Evolutionary conservation across 228 moss, liverwort and hornwort genomes (phyloP).

Genomic region (Sphagnum fallax): DNA sequence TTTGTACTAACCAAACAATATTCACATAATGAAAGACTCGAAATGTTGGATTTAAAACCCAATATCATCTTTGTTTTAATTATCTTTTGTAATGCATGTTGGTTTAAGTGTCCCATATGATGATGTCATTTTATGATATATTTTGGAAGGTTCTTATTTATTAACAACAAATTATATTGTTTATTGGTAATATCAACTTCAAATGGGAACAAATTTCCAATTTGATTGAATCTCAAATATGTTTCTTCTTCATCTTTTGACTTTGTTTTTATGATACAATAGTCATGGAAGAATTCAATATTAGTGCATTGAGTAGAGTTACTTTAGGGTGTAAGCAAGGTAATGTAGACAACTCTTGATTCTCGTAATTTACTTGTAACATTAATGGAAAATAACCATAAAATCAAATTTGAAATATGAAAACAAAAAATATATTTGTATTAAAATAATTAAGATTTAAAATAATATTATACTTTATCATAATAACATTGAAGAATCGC

Average conservation of each 20-base stretch:
- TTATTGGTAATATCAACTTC: neutral
- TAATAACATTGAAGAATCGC: too few relatives aligned
- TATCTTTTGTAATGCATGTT: neutral
- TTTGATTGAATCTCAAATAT: neutral
- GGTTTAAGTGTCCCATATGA: neutral
- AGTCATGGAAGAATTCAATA: slow-evolving; percentile 1
- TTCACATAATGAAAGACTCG: neutral
- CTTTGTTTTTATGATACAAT: slow-evolving; percentile 1
- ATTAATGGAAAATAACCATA: too few relatives aligned
- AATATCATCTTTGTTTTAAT: neutral
- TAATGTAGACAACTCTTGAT: too few relatives aligned
- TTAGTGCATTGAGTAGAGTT: too few relatives aligned
- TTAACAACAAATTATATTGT: slow-evolving; percentile 1
- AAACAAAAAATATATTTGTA: too few relatives aligned
- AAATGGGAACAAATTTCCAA: neutral
- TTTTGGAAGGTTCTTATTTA: neutral
- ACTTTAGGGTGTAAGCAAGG: too few relatives aligned
- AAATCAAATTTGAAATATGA: too few relatives aligned
- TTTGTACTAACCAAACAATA: neutral
- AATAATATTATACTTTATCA: too few relatives aligned
- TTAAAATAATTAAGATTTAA: too few relatives aligned
- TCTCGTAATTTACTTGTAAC: too few relatives aligned
- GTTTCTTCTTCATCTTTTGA: neutral
- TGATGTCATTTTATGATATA: neutral
- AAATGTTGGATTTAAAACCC: neutral